A percentile compares a stretch with the other conserved stretches of the same genome.
These are phyloP conservation scores for Cyberlindnera samutprakarnensis DNA, from an alignment of 805 yeast species.

Conservation along the genomic window DNA sequence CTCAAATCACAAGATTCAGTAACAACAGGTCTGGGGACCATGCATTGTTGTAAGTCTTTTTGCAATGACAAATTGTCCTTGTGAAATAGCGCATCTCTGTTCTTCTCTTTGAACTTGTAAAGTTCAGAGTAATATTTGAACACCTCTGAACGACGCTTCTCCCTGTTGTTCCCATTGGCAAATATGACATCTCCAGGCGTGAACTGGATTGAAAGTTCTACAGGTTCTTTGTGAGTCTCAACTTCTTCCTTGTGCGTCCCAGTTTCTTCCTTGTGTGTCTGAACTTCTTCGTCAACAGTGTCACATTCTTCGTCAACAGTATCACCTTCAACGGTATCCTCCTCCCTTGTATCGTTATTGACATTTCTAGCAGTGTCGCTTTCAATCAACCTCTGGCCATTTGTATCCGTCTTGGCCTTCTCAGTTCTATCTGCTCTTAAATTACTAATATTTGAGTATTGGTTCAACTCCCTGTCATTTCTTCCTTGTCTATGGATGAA, in stretches of 20 bases:
- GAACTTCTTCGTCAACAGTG: neutral
- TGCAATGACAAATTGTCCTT: slow-evolving; percentile 3
- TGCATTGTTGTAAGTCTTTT: slow-evolving; percentile 1
- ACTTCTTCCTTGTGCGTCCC: neutral
- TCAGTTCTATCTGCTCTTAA: neutral
- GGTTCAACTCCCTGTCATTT: neutral
- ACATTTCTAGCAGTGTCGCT: neutral
- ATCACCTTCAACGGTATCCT: no score
- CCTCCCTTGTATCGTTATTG: neutral
- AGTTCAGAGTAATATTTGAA: slow-evolving; percentile 17
- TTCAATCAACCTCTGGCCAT: no score
- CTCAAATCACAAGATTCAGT: slow-evolving; percentile 3
- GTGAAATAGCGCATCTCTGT: slow-evolving; percentile 6
- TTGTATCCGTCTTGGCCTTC: no score
- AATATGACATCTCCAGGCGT: slow-evolving; percentile 16
- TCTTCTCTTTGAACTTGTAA: slow-evolving; percentile 12
- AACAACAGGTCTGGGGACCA: neutral
- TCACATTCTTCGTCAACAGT: neutral
- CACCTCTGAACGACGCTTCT: slow-evolving; percentile 19
- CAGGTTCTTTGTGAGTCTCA: neutral
- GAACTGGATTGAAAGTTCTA: neutral
- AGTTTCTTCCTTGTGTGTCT: neutral
- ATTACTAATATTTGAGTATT: neutral
- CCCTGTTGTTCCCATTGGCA: slow-evolving; percentile 23
- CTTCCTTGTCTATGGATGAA: slow-evolving; percentile 6